Conservation (phyloP, 2,329 filamentous ascomycete species). For the Bipolaris gigantea region DNA sequence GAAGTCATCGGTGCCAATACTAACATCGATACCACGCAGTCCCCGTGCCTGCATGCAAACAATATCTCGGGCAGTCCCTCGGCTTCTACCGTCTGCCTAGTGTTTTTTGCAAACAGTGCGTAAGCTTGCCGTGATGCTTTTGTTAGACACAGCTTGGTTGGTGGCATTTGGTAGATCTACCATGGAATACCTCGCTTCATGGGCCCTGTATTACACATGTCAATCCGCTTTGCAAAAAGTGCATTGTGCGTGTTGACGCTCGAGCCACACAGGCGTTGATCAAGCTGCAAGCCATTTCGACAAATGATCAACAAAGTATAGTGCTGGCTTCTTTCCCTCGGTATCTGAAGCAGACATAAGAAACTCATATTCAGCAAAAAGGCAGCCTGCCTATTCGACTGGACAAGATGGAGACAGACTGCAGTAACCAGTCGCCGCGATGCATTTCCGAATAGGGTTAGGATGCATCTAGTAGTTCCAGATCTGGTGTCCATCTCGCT, state of each 20-base stretch:
- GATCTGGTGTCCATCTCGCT: slow-evolving; percentile 9
- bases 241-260: no score
- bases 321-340: not conserved
- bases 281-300: not conserved
- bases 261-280: not conserved
- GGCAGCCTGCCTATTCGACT: not conserved
- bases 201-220: no score
- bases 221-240: no score
- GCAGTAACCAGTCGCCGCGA: slow-evolving; percentile 4
- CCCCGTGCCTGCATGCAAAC: not conserved
- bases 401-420: not conserved
- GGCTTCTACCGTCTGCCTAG: no score
- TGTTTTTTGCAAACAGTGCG: not conserved
- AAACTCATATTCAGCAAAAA: not conserved
- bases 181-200: no score
- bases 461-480: not conserved
- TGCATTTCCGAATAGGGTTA: slow-evolving; percentile 6
- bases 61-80: not conserved
- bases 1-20: slow-evolving; percentile 3
- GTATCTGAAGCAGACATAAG: not conserved
- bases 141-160: not conserved
- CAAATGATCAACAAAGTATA: not conserved
- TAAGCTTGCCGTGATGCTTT: not conserved
- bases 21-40: not conserved
- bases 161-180: not conserved